Evolutionary conservation across 2,329 filamentous ascomycete genomes (phyloP), one percentile per base, ranked within the genome.

Genomic region (Sclerotinia subarctica): DNA sequence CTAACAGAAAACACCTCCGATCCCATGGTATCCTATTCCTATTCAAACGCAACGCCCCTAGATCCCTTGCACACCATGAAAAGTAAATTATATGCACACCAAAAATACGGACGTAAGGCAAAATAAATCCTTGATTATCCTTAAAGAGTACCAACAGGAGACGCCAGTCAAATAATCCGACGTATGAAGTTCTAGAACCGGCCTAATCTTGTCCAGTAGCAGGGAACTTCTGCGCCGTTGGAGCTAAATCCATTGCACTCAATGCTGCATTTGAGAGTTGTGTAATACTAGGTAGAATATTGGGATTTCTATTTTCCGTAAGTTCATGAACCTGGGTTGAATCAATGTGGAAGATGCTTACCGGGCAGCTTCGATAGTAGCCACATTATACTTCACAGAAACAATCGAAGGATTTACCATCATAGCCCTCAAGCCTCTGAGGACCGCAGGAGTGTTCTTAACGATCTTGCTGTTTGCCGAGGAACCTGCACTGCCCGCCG

Each of bases 241-340:
- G 53, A 35, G 71, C 57, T 13, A 72, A 46, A 5, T 70, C 68
- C 29, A 70, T 53, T 24, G 70, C 71, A 8, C 63, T 52, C 52
- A 75, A 67, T 10, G 74, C 74, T 11, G 71, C 67, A 21, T 75
- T 74, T 5, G 73, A 74, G 11, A 75, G 69, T 51, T 72, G 66
- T 3, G 74, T 75, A 66, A 75, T 75, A 47, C 71, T 74, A 10
- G 74, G 74, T 47, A 75, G 70, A 47, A 75, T 75, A 29, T 75
- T 68, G 11, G 74, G 70, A 49, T 75, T 75, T 71, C 74, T 74
- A 35, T 49, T 26, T 8, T 8, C 51, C 5, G 49, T 56, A 19
- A 68, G 70, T 21, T 19, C 5, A 38, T 21, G n/a, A 19, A 21
- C 10, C n/a, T 5, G 5, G 35, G 2, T 38, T n/a, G 13, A 19